These are phyloP conservation scores for Claviceps sp. DNA, from an alignment of 2,329 filamentous ascomycete genomes.

Conservation along the genomic window DNA sequence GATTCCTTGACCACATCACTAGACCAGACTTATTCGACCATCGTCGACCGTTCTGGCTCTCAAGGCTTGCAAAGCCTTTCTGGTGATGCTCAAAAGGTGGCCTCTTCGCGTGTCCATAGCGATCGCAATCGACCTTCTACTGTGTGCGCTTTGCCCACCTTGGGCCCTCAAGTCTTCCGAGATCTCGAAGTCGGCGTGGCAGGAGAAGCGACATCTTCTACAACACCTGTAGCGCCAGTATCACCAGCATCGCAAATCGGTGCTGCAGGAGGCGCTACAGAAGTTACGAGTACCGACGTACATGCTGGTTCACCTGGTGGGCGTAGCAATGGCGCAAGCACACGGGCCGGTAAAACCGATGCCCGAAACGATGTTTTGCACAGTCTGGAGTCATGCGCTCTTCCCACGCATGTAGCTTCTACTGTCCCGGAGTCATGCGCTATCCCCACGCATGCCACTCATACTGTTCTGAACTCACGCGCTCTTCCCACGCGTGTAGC, in stretches of 20 bases:
- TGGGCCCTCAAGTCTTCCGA: too few species aligned
- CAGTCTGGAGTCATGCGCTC: not conserved
- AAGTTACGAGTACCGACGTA: not conserved
- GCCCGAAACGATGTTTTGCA: too few species aligned
- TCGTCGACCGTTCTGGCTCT: not conserved
- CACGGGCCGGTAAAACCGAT: too few species aligned
- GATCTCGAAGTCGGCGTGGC: too few species aligned
- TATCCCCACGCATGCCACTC: too few species aligned
- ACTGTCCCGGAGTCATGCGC: not conserved
- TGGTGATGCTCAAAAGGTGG: not conserved
- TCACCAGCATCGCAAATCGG: not conserved
- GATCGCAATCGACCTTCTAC: too few species aligned
- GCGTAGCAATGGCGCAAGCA: not conserved
- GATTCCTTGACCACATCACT: not conserved
- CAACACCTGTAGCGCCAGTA: too few species aligned
- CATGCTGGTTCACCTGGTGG: not conserved
- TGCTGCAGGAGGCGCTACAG: not conserved
- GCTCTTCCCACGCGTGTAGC: too few species aligned
- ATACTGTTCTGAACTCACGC: not conserved
- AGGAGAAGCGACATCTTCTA: too few species aligned
- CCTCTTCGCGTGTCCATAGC: not conserved
- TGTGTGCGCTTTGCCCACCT: too few species aligned
- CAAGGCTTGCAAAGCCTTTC: not conserved
- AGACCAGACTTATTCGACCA: not conserved
- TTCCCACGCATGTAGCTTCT: too few species aligned